Evolutionary conservation across 768 basidiomycete species (phyloP), one percentile per base, ranked within the genome.

Genomic region (Termitomyces sp.): DNA sequence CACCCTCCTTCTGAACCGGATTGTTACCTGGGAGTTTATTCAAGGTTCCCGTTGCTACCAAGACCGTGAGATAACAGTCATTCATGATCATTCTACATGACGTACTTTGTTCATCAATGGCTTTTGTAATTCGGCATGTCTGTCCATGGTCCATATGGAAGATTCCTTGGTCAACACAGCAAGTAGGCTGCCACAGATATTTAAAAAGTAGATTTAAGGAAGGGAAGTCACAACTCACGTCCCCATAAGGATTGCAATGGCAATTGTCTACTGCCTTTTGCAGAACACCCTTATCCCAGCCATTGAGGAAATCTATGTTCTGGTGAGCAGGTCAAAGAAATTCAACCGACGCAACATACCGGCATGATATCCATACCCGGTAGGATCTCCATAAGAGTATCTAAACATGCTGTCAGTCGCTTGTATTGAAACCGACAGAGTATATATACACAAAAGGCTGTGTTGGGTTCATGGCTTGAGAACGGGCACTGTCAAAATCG

Each of bases 281-380:
- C 1, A 87, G 73, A 35, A 84, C 75, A 50, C 77, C 78, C 1
- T 64, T 60, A 47, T 83, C 79, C 86, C 86, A 88, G 15, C 86
- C 84, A 60, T 83, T 82, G 53, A 78, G 68, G 68, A 78, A 84
- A 60, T 84, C 80, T 78, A 37, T 9, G 31, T 12, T 48, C 3
- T 43, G 21, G 41, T 54, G 19, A 61, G 43, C 31, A 30, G 9
- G 33, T 40, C 9, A 8, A 48, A 10, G 10, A 44, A 38, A 50
- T 33, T 35, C 21, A 23, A 37, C 23, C 43, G 12, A 40, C 38
- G 30, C 54, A 44, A 62, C 75, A 43, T 57, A 79, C 79, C 81
- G 31, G 76, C 81, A 65, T 82, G 81, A 60, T 82, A 78, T 64
- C 84, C 84, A 63, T 81, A 83, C 10, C 84, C 84, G 38, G 82